Base-by-base conservation (phyloP, 305 asterid genomes). In the Petunia hybrid region DNA sequence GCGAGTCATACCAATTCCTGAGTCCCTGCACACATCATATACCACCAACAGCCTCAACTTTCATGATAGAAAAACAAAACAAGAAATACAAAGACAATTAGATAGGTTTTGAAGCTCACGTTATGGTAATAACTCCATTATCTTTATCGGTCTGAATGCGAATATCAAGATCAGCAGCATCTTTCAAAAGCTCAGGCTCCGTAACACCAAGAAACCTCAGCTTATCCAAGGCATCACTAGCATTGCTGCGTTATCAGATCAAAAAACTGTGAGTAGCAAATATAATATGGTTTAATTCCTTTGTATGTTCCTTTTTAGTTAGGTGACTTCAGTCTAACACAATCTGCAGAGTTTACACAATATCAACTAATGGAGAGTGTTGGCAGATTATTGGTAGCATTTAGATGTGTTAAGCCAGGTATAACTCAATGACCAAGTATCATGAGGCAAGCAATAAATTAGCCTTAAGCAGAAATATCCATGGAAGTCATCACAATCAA, bases 191-290 rank as follows among this genome's bases (percentile, higher is more conserved):
- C 60, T 88, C 89, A 67, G 96, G 89, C 40, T 97, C 94, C 0
- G 98, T 94, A 80, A 97, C 98, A 87, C 97, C 82, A 81, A 97
- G 98, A 87, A 97, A 97, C 48, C 99, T 91, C 86, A 97, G 87
- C 90, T 97, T 97, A 91, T 97, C 99, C 95, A 97, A 77, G 77
- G 99, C 99, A 87, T 97, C 99, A 87, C 99, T 97, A 73, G 99
- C 98, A 85, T 97, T 97, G 87, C 99, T 97, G 94, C 41, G 35
- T 83, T 59, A 76, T 71, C 80, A 78, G 82, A 70, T 80, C 9
- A 48, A 31, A 59, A 45, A 4, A 7, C 22, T 12, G 22, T 16
- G 55, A 38, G 61, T 71, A 61, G 69, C 45, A 41, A 57, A 43
- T 8, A 12, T 8, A 5, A 46, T 22, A 41, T 14, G 36, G 43